Evolutionary conservation across 768 basidiomycete genomes (phyloP).

Genomic region (Macrolepiota dolichaula): DNA sequence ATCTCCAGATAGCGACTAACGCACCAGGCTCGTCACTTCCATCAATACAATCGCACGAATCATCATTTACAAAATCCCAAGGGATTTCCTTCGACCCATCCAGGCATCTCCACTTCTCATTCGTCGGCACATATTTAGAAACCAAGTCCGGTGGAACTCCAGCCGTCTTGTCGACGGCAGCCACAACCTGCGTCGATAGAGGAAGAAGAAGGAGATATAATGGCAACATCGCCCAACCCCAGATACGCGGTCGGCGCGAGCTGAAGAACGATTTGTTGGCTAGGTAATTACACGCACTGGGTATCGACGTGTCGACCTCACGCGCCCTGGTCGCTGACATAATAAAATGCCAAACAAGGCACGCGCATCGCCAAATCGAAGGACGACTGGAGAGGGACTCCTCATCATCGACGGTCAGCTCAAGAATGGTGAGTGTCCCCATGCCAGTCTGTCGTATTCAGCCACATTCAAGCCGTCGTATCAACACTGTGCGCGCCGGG

Average conservation of each 20-base stretch:
- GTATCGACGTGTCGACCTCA: conserved; percentile 37
- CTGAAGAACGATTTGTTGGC: neutral
- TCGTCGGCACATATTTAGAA: conserved; percentile 52
- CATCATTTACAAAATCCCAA: conserved; percentile 85
- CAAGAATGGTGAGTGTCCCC: conserved; percentile 38
- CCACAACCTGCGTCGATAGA: conserved; percentile 38
- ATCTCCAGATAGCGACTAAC: conserved; percentile 9
- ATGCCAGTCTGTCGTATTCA: conserved; percentile 9
- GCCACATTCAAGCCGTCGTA: conserved; percentile 5
- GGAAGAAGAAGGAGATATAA: conserved; percentile 47
- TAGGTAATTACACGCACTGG: conserved; percentile 11
- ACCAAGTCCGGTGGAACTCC: conserved; percentile 57
- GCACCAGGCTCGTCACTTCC: conserved; percentile 94
- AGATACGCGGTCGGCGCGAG: neutral
- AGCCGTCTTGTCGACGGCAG: conserved; percentile 41
- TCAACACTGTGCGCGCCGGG: neutral
- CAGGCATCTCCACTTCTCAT: conserved; percentile 73
- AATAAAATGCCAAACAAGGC: conserved; percentile 35
- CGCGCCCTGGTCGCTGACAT: conserved; percentile 26
- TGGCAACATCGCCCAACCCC: conserved; percentile 37
- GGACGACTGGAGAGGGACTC: conserved; percentile 18
- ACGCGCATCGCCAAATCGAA: conserved; percentile 27
- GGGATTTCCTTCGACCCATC: conserved; percentile 77
- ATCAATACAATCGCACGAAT: conserved; percentile 91
- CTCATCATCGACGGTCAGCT: conserved; percentile 40